Percentiles rank a stretch among this genome's conserved stretches.
Conservation (phyloP, 1,139 yeast species). For the Sugiyamaella novakii region DNA sequence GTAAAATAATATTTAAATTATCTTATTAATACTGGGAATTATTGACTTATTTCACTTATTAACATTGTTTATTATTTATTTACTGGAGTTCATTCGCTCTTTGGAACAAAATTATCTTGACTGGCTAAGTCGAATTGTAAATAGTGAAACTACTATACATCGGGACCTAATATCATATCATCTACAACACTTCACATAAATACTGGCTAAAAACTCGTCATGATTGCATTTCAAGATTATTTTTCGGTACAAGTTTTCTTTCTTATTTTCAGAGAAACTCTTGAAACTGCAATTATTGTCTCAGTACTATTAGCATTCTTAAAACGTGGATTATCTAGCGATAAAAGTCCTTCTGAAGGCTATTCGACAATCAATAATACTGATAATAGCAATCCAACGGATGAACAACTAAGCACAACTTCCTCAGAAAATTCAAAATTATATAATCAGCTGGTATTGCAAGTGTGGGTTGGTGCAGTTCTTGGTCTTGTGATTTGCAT, state of each 20-base stretch:
- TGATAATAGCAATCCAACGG: neutral
- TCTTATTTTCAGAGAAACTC: constrained; percentile 80
- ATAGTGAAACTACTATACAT: too few species aligned
- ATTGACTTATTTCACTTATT: neutral
- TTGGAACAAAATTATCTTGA: too few species aligned
- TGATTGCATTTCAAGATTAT: constrained; percentile 48
- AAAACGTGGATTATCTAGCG: constrained; percentile 53
- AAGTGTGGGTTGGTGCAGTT: constrained; percentile 84
- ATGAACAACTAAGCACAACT: neutral
- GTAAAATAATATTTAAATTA: neutral
- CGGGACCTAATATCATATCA: too few species aligned
- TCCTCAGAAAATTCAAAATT: constrained; percentile 33
- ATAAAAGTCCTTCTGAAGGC: constrained; percentile 26
- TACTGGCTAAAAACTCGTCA: too few species aligned
- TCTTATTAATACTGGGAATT: neutral
- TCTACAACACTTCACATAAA: too few species aligned
- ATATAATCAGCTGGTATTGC: constrained; percentile 60
- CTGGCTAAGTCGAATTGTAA: too few species aligned
- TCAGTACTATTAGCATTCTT: constrained; percentile 83
- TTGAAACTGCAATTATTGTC: constrained; percentile 84
- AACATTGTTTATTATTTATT: too few species aligned
- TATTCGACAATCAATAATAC: constrained; percentile 4
- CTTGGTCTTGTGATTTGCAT: constrained; percentile 75
- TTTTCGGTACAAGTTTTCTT: constrained; percentile 81
- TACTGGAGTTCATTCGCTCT: too few species aligned